phyloP scores from a whole-genome alignment of 1,284 basidiomycete species.

The Ustilago xerochloae region DNA sequence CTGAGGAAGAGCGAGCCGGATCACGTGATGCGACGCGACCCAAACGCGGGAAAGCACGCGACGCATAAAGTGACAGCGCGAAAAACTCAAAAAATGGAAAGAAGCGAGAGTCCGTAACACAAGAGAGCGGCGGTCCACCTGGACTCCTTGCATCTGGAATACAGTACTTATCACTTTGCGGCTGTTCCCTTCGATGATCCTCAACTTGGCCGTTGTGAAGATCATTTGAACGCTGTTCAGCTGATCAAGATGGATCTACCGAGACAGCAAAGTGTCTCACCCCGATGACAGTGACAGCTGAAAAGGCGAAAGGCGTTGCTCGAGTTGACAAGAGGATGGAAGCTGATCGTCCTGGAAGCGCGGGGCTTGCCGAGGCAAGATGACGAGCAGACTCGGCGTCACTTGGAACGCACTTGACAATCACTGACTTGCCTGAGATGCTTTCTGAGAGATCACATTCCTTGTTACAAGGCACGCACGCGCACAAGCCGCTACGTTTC shows the following conservation, averaged over 20 bases:
- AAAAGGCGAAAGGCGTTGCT: not conserved
- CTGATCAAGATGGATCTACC: no score
- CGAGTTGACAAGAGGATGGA: not conserved
- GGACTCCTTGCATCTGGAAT: slow-evolving; percentile 18
- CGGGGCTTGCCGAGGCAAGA: not conserved
- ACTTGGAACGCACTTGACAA: slow-evolving; percentile 5
- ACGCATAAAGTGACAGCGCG: slow-evolving; percentile 42
- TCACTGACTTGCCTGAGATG: not conserved
- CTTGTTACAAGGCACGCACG: slow-evolving; percentile 12
- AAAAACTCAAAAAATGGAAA: slow-evolving; percentile 2
- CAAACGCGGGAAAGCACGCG: slow-evolving; percentile 14
- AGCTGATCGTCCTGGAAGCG: not conserved
- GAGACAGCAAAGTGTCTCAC: no score
- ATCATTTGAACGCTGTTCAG: no score
- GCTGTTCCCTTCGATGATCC: no score
- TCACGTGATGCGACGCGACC: slow-evolving; percentile 35
- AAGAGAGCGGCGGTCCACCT: not conserved
- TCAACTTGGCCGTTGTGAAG: no score
- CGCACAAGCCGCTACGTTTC: not conserved
- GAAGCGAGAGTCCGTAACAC: slow-evolving; percentile 7
- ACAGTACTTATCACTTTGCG: no score
- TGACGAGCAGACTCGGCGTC: slow-evolving; percentile 13
- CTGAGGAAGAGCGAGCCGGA: not conserved
- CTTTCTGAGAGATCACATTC: slow-evolving; percentile 6
- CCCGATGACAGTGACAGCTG: no score